Conservation (phyloP, 345 rosid species). For the Abelmoschus esculentus region DNA sequence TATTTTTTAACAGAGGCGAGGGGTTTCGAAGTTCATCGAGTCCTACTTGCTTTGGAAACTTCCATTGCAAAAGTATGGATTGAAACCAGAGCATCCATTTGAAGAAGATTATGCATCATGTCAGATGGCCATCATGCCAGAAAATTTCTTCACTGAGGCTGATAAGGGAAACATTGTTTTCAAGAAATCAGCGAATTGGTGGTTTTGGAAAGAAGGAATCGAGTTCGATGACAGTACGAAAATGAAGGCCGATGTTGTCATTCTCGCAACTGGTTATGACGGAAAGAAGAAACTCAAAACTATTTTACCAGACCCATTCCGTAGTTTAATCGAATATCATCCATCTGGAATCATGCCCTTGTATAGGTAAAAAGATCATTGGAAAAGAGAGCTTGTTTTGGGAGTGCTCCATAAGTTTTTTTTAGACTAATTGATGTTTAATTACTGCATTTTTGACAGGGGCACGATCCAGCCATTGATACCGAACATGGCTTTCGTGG, state of each 20-base stretch:
- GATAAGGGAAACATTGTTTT: conserved; percentile 69
- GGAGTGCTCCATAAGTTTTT: background rate
- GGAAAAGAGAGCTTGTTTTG: background rate
- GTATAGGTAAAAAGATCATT: background rate
- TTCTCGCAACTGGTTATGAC: conserved; percentile 75
- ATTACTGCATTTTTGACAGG: background rate
- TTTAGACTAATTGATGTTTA: background rate
- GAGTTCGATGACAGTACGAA: conserved; percentile 45
- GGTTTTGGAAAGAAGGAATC: conserved; percentile 62
- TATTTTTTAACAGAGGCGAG: conserved; percentile 41
- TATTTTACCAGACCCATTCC: conserved; percentile 71
- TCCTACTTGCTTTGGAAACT: conserved; percentile 68
- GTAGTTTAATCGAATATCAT: conserved; percentile 38
- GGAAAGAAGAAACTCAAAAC: conserved; percentile 71
- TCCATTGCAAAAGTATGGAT: conserved; percentile 61
- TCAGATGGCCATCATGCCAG: conserved; percentile 86
- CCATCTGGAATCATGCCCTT: conserved; percentile 39
- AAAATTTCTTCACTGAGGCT: conserved; percentile 66
- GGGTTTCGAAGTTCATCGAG: conserved; percentile 73
- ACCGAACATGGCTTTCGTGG: conserved; percentile 73
- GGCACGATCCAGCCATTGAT: conserved; percentile 6
- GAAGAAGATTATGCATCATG: conserved; percentile 88
- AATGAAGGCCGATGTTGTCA: conserved; percentile 43
- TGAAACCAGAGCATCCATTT: conserved; percentile 77
- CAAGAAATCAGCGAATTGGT: conserved; percentile 64